Evolutionary conservation across 805 yeast genomes (phyloP), one percentile per base, ranked within the genome.

Genomic region (Teunomyces gatunensis): DNA sequence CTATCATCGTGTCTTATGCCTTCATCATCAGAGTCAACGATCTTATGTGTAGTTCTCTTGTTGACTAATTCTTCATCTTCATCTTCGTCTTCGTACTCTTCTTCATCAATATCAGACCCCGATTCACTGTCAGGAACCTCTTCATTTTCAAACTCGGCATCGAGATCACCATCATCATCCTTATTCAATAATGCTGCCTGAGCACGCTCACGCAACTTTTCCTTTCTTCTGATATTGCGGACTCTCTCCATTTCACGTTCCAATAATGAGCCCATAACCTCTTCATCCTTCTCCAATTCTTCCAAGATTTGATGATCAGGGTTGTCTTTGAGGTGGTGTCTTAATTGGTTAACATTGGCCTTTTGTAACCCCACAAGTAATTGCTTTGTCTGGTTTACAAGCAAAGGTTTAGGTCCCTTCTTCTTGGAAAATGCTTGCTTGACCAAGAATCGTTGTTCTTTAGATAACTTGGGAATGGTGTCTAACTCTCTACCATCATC

Each of bases 161-260:
- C 46, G 3, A 11, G 33, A 1, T 45, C 50, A 2, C 37, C 47
- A 9, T 52, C 56, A 3, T 45, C 44, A 12, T 46, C 39, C 20
- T 53, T 55, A 6, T 57, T 57, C n/a, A 64, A 39, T 45, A 68
- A 56, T 3, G 71, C 73, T 43, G 55, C 45, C 37, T 64, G 66
- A 5, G 68, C 80, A 57, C 52, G 68, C 58, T 60, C 74, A 58
- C 59, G 57, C 18, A 67, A 45, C 52, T 67, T 70, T 50, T 77
- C 80, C 47, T 67, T 63, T 52, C 67, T 69, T 39, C 80, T 69
- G 27, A 79, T 69, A 15, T 69, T 68, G 44, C 71, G 61, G 12
- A 68, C 78, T 53, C 83, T 69, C 47, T 74, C 74, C 51, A 78
- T 72, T 56, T 79, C 83, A 48, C 77, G 69, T 52, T 79, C 79